A percentile compares a stretch with the other conserved stretches of the same genome.
phyloP scores from a whole-genome alignment of 129 eudicot genomes.

The Calendula officinalis region DNA sequence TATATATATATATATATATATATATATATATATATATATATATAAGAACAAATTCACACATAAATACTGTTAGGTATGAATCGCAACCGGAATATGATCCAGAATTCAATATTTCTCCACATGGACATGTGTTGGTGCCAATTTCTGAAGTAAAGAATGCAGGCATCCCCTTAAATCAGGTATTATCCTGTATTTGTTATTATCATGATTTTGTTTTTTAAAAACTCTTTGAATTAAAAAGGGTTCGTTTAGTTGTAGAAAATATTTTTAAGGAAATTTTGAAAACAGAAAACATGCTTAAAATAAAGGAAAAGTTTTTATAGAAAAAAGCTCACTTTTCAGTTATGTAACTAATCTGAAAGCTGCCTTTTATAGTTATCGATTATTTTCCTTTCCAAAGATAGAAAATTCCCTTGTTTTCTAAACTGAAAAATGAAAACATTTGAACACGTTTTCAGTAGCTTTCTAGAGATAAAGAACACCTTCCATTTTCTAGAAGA shows the following conservation, averaged over 20 bases:
- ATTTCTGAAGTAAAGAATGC: constrained; percentile 50
- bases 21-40: constrained; percentile 5
- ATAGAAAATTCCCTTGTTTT: too few species aligned
- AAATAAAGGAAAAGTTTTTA: too few species aligned
- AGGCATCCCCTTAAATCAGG: constrained; percentile 55
- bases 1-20: constrained; percentile 4
- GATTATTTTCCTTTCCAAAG: too few species aligned
- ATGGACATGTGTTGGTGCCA: constrained; percentile 48
- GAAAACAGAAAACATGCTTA: too few species aligned
- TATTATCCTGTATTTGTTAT: constrained; percentile 16
- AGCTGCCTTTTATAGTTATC: too few species aligned
- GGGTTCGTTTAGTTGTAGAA: not conserved
- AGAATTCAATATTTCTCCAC: constrained; percentile 39
- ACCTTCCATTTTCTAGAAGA: too few species aligned
- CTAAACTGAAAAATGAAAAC: too few species aligned
- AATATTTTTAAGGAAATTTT: too few species aligned
- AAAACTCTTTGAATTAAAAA: not conserved
- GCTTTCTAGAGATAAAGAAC: too few species aligned
- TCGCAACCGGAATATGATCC: constrained; percentile 46
- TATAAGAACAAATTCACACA: not conserved
- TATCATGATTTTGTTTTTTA: not conserved
- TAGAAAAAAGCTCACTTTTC: too few species aligned
- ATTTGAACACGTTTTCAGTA: too few species aligned
- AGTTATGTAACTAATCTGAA: too few species aligned
- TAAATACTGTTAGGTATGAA: constrained; percentile 44